A percentile compares a stretch with the other conserved stretches of the same genome.
Evolutionary conservation across 164 flowering plant species (phyloP).

Genomic region (Tinospora cordifolia): DNA sequence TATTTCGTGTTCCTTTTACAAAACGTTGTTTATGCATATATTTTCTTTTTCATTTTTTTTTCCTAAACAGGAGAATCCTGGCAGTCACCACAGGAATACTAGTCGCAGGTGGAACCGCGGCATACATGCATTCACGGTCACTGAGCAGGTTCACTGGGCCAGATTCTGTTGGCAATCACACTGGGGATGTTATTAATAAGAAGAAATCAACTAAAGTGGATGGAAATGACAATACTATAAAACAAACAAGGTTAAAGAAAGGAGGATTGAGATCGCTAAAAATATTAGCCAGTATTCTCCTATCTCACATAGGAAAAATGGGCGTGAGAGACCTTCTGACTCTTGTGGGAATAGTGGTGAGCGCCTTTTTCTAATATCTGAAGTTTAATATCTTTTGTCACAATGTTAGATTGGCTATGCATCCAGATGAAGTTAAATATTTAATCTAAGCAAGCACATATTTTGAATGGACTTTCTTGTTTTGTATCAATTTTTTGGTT

Average conservation of each 20-base stretch:
- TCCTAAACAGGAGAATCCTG: slow-evolving; percentile 58
- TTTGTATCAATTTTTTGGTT: too few relatives aligned
- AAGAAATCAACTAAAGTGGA: slow-evolving; percentile 22
- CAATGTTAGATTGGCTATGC: not conserved
- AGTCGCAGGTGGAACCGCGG: slow-evolving; percentile 86
- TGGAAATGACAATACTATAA: slow-evolving; percentile 22
- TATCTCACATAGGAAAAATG: slow-evolving; percentile 69
- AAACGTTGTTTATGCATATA: not conserved
- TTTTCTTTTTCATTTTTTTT: slow-evolving; percentile 8
- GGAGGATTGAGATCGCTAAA: slow-evolving; percentile 72
- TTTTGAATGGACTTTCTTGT: not conserved
- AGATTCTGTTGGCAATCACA: slow-evolving; percentile 29
- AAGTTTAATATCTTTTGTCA: not conserved
- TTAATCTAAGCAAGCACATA: not conserved
- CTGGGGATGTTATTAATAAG: slow-evolving; percentile 30
- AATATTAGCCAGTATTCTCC: slow-evolving; percentile 64
- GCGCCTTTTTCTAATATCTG: slow-evolving; percentile 12
- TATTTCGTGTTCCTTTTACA: too few relatives aligned
- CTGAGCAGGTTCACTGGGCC: slow-evolving; percentile 20
- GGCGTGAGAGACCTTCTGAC: slow-evolving; percentile 70
- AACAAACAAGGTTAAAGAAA: slow-evolving; percentile 41
- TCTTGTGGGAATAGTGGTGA: slow-evolving; percentile 68
- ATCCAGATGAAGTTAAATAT: not conserved
- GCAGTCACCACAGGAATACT: slow-evolving; percentile 67
- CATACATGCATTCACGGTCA: slow-evolving; percentile 54